phyloP scores from a whole-genome alignment of 305 asterid genomes.

The Fraxinus angustifolia region DNA sequence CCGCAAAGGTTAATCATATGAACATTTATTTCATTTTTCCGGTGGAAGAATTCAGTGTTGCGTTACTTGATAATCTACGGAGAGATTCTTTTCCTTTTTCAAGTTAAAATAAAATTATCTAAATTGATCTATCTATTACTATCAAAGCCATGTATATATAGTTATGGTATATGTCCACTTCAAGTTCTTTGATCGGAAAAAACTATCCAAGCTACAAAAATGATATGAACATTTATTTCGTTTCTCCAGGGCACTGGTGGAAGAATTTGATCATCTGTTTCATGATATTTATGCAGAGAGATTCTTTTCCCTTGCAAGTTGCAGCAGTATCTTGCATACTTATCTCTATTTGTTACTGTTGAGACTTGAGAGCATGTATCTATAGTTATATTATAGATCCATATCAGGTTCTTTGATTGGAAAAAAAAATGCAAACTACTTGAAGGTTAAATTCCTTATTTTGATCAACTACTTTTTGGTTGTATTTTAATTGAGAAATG shows the following conservation, averaged over 20 bases:
- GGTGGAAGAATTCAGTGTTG: background rate
- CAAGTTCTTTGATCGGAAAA: background rate
- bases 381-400: background rate
- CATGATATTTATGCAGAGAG: background rate
- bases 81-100: background rate
- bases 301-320: background rate
- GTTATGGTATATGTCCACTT: background rate
- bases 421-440: background rate
- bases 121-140: background rate
- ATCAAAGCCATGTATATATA: background rate
- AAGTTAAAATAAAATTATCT: background rate
- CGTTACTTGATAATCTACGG: background rate
- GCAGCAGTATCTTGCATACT: background rate
- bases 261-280: background rate
- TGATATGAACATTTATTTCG: background rate
- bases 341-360: background rate
- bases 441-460: background rate
- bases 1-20: constrained; percentile 46
- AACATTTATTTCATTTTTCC: background rate
- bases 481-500: background rate
- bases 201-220: background rate
- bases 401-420: background rate
- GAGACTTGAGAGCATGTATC: background rate
- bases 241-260: background rate
- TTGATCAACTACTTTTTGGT: background rate